These are phyloP conservation scores for Medakamo hakoo DNA, from an alignment of 139 green algal genomes.

Conservation along the genomic window DNA sequence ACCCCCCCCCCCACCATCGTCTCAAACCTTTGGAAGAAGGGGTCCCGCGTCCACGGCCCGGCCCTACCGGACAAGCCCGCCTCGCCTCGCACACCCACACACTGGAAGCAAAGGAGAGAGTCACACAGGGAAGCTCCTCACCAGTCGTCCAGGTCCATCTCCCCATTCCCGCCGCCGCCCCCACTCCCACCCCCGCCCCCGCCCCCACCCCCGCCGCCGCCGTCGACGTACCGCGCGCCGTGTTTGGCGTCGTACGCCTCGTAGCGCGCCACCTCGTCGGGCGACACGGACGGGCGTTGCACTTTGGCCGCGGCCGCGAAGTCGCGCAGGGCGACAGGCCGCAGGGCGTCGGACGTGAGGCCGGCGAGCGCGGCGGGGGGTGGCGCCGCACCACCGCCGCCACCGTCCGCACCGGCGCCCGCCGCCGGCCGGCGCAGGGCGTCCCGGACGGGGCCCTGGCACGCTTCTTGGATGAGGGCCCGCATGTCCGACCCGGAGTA, in stretches of 20 bases:
- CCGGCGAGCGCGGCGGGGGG: slow-evolving; percentile 13
- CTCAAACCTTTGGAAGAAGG: too few relatives aligned
- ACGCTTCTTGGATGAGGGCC: slow-evolving; percentile 85
- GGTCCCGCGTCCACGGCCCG: too few relatives aligned
- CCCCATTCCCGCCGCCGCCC: too few relatives aligned
- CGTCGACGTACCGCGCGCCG: slow-evolving; percentile 46
- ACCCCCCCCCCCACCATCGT: too few relatives aligned
- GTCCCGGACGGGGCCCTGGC: slow-evolving; percentile 68
- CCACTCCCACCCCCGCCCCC: neutral
- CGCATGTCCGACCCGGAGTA: slow-evolving; percentile 75
- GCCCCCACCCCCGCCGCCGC: too few relatives aligned
- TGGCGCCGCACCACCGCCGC: too few relatives aligned
- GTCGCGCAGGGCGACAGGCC: slow-evolving; percentile 52
- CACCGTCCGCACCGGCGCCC: slow-evolving; percentile 5
- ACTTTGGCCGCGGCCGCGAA: slow-evolving; percentile 51
- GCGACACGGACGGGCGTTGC: slow-evolving; percentile 50
- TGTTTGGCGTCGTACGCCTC: slow-evolving; percentile 66
- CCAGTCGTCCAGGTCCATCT: neutral
- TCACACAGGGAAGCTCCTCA: too few relatives aligned
- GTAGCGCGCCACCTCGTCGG: slow-evolving; percentile 60
- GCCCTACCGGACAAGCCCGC: too few relatives aligned
- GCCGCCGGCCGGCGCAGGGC: slow-evolving; percentile 16
- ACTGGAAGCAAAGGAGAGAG: too few relatives aligned
- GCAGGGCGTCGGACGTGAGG: slow-evolving; percentile 42
- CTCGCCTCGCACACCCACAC: too few relatives aligned